Base-by-base conservation (phyloP, 2,329 filamentous ascomycete species). In the Alternaria sp. region DNA sequence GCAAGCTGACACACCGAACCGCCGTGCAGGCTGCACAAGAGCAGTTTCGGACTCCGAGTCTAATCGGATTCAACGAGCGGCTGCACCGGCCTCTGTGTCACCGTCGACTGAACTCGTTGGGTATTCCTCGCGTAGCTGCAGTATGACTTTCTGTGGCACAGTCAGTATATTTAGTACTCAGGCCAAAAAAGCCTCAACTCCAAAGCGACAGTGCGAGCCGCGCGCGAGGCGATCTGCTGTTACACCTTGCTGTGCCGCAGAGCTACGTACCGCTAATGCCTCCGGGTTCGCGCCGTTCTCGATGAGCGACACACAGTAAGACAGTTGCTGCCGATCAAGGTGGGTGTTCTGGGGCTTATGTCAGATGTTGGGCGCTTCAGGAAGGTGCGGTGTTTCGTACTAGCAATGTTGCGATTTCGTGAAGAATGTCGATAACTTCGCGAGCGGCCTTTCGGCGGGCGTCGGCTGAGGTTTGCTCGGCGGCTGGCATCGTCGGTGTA, bases 231-330 rank as follows among this genome's bases (percentile, higher is more conserved):
- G 55, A 58, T 54, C 28, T 61, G 54, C 28, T 52, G 59, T 63
- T 57, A 60, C 52, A 61, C 26, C 21, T 19, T 54, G 54, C 54
- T 66, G 54, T 64, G 62, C 63, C 59, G 51, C 61, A 58, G 25
- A 44, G 43, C 19, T 66, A 83, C 93, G 76, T 86, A 98, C 96
- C 23, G 95, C 94, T 30, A 99, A 84, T 1, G 95, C 96, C 79
- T 98, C 95, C 0, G 96, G 96, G 77, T 97, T 97, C 28, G 98
- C 93, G 13, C 96, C 96, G 76, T 97, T 97, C 81, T 99, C 96
- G 72, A 99, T 96, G 80, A 99, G 87, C 57, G 93, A 97, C 64
- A 98, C 95, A 81, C 96, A 99, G 67, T 97, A 92, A 4, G 94
- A 97, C 17, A 99, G 85, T 19, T 94, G 93, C 57, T 93, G 91